These are phyloP conservation scores for Nemania serpens DNA, from an alignment of 2,329 filamentous ascomycete genomes.

Conservation along the genomic window DNA sequence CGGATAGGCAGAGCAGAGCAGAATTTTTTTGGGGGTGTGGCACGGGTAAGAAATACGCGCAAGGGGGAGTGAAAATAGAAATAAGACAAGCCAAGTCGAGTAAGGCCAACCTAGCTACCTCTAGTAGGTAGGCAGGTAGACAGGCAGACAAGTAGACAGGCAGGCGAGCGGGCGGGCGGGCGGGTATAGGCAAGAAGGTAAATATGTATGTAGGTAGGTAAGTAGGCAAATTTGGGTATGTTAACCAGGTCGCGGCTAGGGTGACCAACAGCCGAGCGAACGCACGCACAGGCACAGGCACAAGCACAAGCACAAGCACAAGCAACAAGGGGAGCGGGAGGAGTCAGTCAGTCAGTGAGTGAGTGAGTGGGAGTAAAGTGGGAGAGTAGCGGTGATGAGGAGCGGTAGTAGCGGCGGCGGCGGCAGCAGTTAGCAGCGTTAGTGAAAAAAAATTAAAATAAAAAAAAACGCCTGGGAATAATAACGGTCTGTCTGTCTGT, in stretches of 20 bases:
- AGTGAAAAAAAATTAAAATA: too few species aligned
- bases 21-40: slow-evolving; percentile 42
- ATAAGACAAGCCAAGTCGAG: slow-evolving; percentile 39
- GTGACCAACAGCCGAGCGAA: slow-evolving; percentile 37
- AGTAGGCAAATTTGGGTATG: slow-evolving; percentile 22
- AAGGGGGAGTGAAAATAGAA: slow-evolving; percentile 37
- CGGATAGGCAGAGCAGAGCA: slow-evolving; percentile 33
- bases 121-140: background rate
- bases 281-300: slow-evolving; percentile 14
- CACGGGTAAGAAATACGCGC: slow-evolving; percentile 36
- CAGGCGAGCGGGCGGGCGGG: background rate
- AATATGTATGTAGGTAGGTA: too few species aligned
- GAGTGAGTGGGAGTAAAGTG: background rate
- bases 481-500: slow-evolving; percentile 13
- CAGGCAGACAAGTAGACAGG: background rate
- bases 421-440: background rate
- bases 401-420: background rate
- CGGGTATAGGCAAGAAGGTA: too few species aligned
- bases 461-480: background rate
- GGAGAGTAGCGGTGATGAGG: background rate
- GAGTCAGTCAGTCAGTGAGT: background rate
- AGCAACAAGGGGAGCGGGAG: slow-evolving; percentile 33
- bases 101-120: slow-evolving; percentile 34
- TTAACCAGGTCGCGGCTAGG: slow-evolving; percentile 36
- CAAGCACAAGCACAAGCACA: slow-evolving; percentile 8